Evolutionary conservation across 2,329 filamentous ascomycete species (phyloP).

Genomic region (Neurospora sp.): DNA sequence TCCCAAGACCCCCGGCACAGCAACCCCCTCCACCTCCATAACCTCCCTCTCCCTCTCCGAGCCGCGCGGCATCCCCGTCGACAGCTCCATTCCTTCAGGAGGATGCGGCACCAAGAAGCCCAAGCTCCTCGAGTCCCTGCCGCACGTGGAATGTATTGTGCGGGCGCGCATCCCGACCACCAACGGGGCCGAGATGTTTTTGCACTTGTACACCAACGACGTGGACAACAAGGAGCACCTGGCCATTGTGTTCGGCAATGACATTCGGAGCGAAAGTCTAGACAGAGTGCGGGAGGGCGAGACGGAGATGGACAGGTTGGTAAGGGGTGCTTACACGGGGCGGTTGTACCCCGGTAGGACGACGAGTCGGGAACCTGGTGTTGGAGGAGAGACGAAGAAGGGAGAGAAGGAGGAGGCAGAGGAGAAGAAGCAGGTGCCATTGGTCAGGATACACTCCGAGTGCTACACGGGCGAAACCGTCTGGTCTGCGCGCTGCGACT

Average conservation of each 20-base stretch:
- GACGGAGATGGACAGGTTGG: slow-evolving; percentile 85
- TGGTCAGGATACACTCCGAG: slow-evolving; percentile 94
- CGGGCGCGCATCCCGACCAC: slow-evolving; percentile 92
- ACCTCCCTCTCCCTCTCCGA: slow-evolving; percentile 18
- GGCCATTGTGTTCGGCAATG: slow-evolving; percentile 88
- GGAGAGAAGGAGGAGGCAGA: background rate
- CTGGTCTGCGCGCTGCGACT: slow-evolving; percentile 96
- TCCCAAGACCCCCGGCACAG: slow-evolving; percentile 51
- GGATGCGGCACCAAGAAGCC: slow-evolving; percentile 57
- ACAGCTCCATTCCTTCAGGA: slow-evolving; percentile 46
- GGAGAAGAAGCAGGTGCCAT: slow-evolving; percentile 24
- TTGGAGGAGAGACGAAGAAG: slow-evolving; percentile 10
- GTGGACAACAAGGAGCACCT: slow-evolving; percentile 93
- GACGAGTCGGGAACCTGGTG: slow-evolving; percentile 48
- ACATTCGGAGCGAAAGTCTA: slow-evolving; percentile 65
- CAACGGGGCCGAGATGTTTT: slow-evolving; percentile 86
- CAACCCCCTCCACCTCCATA: slow-evolving; percentile 34
- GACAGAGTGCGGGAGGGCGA: slow-evolving; percentile 65
- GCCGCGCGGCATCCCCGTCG: slow-evolving; percentile 47
- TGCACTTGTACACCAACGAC: slow-evolving; percentile 89
- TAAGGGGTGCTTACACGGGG: slow-evolving; percentile 84
- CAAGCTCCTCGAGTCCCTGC: slow-evolving; percentile 63
- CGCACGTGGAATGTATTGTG: slow-evolving; percentile 85
- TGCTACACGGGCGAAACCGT: slow-evolving; percentile 98
- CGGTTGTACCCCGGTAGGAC: slow-evolving; percentile 77